These are phyloP conservation scores for Cephalotrichum gorgonifer DNA, from an alignment of 2,329 filamentous ascomycete genomes.

Conservation along the genomic window DNA sequence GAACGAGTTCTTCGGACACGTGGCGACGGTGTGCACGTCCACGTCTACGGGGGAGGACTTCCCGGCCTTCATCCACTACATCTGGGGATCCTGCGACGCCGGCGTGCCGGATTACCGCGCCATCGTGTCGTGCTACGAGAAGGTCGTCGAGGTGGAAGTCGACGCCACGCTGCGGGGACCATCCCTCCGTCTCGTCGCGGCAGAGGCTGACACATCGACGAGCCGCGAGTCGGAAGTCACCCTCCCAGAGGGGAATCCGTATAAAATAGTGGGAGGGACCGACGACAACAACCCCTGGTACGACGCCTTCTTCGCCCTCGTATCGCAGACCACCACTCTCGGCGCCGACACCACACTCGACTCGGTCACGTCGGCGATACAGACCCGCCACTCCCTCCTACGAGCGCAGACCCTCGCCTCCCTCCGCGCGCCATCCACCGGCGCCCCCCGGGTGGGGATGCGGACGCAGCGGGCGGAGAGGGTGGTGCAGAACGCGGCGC, in stretches of 20 bases:
- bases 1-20: constrained; percentile 11
- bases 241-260: neutral
- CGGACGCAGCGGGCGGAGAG: constrained; percentile 13
- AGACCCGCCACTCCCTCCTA: constrained; percentile 14
- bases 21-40: constrained; percentile 13
- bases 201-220: constrained; percentile 12
- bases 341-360: constrained; percentile 10
- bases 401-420: constrained; percentile 15
- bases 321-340: neutral
- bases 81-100: constrained; percentile 15
- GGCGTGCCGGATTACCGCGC: constrained; percentile 9
- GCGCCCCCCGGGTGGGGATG: constrained; percentile 9
- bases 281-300: neutral
- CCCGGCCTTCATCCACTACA: constrained; percentile 9
- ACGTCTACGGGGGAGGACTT: constrained; percentile 10
- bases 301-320: constrained; percentile 12
- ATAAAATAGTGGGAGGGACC: constrained; percentile 1
- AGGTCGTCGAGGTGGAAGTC: constrained; percentile 12
- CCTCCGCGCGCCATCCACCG: constrained; percentile 5
- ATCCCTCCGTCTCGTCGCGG: constrained; percentile 11
- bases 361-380: constrained; percentile 13
- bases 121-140: constrained; percentile 15
- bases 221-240: constrained; percentile 2
- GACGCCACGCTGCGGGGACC: constrained; percentile 14
- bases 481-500: constrained; percentile 12